Percentiles rank a stretch among this genome's conserved stretches.
Conservation (phyloP, 768 basidiomycete genomes). For the Tulasnella sp. region DNA sequence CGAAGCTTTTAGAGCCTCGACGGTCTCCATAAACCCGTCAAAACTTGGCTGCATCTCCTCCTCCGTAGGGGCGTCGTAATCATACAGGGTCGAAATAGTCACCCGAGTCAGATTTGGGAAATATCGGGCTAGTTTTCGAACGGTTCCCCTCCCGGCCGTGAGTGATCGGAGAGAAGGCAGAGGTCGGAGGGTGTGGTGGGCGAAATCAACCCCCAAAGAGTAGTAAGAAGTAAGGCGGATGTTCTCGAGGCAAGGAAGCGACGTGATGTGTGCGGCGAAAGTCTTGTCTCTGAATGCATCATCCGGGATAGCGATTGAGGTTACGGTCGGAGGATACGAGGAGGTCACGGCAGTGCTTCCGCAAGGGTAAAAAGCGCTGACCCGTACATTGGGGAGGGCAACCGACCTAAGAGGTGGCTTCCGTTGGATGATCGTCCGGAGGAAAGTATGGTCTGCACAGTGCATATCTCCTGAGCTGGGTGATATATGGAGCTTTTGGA, state of each 20-base stretch:
- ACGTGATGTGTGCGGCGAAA: neutral
- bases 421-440: neutral
- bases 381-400: neutral
- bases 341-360: neutral
- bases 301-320: neutral
- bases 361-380: neutral
- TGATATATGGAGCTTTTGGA: neutral
- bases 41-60: neutral
- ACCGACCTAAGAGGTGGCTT: neutral
- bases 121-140: neutral
- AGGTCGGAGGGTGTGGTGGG: neutral
- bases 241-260: neutral
- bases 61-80: conserved; percentile 1
- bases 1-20: neutral
- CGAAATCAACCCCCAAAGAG: neutral
- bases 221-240: neutral
- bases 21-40: neutral
- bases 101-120: neutral
- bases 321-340: neutral
- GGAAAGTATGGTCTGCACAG: neutral
- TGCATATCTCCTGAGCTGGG: neutral
- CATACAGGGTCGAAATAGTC: neutral
- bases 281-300: neutral
- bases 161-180: neutral
- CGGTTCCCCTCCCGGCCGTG: neutral